phyloP scores from a whole-genome alignment of 495 filamentous ascomycete genomes.

The Aspergillus asperescens region DNA sequence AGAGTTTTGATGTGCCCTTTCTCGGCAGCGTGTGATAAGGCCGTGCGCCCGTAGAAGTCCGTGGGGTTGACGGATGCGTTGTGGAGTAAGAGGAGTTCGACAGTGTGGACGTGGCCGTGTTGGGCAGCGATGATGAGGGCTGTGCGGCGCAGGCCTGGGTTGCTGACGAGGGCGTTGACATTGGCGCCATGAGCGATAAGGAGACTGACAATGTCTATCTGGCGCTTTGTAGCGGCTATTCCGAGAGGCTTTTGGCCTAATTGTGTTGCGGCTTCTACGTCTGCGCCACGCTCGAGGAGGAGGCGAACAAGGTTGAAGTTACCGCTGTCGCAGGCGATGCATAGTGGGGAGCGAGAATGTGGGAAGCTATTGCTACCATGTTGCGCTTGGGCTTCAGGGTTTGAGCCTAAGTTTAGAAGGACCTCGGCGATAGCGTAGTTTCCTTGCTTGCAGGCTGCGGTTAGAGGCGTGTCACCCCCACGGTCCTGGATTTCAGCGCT shows the following conservation, averaged over 20 bases:
- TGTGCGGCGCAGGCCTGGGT: neutral
- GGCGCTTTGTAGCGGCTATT: neutral
- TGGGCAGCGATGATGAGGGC: neutral
- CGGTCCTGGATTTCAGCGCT: neutral
- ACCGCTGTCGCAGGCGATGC: neutral
- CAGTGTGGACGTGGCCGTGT: neutral
- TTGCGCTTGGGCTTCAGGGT: neutral
- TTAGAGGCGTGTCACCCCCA: neutral
- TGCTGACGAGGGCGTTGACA: neutral
- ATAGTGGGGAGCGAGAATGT: neutral
- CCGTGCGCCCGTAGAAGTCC: constrained; percentile 1
- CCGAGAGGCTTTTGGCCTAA: neutral
- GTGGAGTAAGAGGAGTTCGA: neutral
- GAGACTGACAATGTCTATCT: neutral
- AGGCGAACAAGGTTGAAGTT: neutral
- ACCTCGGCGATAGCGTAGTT: neutral
- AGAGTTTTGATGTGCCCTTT: neutral
- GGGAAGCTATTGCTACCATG: neutral
- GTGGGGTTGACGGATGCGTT: neutral
- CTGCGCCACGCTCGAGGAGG: neutral
- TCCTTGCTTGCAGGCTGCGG: neutral
- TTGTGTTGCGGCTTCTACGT: neutral
- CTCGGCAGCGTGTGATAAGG: neutral
- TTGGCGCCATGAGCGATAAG: neutral
- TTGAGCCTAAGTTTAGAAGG: neutral